These are phyloP conservation scores for Fusarium sp. DNA, from an alignment of 2,329 filamentous ascomycete species.

Conservation along the genomic window DNA sequence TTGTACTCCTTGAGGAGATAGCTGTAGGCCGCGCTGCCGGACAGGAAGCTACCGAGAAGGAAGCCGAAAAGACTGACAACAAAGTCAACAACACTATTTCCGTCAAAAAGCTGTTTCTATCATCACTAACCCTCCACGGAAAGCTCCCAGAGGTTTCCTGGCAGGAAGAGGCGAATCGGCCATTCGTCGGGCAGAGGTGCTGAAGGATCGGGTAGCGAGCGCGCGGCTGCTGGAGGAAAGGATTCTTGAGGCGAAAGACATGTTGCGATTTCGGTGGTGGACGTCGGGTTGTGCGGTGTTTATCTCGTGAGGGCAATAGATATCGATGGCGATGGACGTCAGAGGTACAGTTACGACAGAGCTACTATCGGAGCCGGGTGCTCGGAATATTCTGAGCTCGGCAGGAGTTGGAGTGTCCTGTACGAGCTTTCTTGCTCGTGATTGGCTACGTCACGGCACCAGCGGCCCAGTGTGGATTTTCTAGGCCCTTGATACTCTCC, in stretches of 20 bases:
- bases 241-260: constrained; percentile 59
- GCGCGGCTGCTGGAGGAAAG: constrained; percentile 56
- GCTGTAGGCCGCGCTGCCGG: constrained; percentile 86
- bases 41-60: constrained; percentile 83
- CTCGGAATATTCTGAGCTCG: constrained; percentile 47
- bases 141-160: constrained; percentile 69
- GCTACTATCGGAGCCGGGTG: constrained; percentile 37
- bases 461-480: constrained; percentile 38
- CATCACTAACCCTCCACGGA: constrained; percentile 68
- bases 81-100: constrained; percentile 17
- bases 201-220: constrained; percentile 58
- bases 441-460: constrained; percentile 44
- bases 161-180: constrained; percentile 62
- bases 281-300: constrained; percentile 29
- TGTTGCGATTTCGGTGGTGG: constrained; percentile 44
- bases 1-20: constrained; percentile 96
- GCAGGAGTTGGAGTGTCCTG: constrained; percentile 22
- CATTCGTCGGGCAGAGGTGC: constrained; percentile 62
- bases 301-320: constrained; percentile 26
- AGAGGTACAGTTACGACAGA: constrained; percentile 23
- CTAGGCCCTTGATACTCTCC: constrained; percentile 3
- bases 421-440: constrained; percentile 29
- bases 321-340: constrained; percentile 36
- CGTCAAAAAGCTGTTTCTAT: background rate
- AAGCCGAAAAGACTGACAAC: constrained; percentile 84